Evolutionary conservation across 2,329 filamentous ascomycete species (phyloP).

Genomic region (Thelonectria blattea): DNA sequence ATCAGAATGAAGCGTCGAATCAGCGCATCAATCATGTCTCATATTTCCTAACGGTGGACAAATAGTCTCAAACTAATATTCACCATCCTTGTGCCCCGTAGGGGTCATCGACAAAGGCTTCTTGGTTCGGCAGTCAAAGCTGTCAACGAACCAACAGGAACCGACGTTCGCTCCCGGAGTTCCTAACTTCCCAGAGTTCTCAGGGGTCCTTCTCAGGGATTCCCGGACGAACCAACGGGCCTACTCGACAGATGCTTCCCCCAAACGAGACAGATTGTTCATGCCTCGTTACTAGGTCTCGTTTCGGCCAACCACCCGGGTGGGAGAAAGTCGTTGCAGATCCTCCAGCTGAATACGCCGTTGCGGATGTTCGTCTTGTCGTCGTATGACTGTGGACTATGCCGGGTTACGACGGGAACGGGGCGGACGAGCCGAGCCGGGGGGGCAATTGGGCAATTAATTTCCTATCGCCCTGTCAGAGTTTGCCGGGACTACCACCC

Average conservation of each 20-base stretch:
- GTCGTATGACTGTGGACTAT: slow-evolving; percentile 2
- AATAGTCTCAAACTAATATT: too few relatives aligned
- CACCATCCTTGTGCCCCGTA: too few relatives aligned
- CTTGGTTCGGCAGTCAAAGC: not conserved
- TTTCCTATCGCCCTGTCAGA: not conserved
- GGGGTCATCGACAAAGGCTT: not conserved
- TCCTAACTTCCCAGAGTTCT: too few relatives aligned
- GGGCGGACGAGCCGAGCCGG: not conserved
- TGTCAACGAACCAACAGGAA: too few relatives aligned
- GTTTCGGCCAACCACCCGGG: not conserved
- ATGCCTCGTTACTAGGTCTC: not conserved
- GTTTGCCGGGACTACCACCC: not conserved
- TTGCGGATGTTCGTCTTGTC: not conserved
- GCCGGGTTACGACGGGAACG: not conserved
- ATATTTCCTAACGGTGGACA: too few relatives aligned
- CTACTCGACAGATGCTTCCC: not conserved
- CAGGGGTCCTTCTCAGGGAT: too few relatives aligned
- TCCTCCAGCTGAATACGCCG: not conserved
- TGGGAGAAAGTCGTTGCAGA: not conserved
- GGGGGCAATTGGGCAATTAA: not conserved
- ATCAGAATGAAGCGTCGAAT: too few relatives aligned
- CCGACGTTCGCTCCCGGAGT: too few relatives aligned
- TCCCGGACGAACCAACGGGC: too few relatives aligned
- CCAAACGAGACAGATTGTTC: not conserved
- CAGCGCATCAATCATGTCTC: too few relatives aligned